phyloP scores from a whole-genome alignment of 371 early-diverging fungal genomes.

The Entomophthora muscae region DNA sequence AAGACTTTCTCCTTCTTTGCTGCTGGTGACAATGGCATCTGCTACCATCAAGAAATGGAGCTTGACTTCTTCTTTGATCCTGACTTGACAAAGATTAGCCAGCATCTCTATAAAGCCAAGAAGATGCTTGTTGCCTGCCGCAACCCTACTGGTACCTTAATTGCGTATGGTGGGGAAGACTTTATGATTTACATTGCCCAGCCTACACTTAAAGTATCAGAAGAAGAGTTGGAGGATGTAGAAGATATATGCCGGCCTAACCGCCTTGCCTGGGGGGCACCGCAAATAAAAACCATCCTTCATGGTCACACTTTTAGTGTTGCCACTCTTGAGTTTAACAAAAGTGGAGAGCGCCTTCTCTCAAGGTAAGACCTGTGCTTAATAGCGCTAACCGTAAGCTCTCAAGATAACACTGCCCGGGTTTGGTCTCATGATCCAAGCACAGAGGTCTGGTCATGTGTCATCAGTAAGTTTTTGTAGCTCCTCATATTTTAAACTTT shows the following conservation, averaged over 20 bases:
- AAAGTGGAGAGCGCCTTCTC: background rate
- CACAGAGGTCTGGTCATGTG: background rate
- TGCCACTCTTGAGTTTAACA: constrained; percentile 1
- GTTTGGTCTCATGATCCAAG: background rate
- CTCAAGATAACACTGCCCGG: background rate
- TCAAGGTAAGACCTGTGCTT: background rate
- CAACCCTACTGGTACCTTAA: background rate
- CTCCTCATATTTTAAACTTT: background rate
- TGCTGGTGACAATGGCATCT: background rate
- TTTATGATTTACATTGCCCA: background rate
- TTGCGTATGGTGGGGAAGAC: background rate
- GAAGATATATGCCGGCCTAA: background rate
- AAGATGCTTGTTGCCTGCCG: too few relatives aligned
- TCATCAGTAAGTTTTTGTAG: background rate
- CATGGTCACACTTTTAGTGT: constrained; percentile 1
- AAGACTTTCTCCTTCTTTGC: background rate
- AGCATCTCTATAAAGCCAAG: background rate
- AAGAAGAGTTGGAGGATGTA: background rate
- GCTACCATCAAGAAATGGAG: background rate
- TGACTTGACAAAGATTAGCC: background rate
- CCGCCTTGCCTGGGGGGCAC: background rate
- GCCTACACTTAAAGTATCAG: background rate
- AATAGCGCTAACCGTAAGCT: too few relatives aligned
- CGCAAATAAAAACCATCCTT: background rate
- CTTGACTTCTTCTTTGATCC: background rate